Conservation (phyloP, 768 basidiomycete species). For the Hebeloma cylindrosporum region DNA sequence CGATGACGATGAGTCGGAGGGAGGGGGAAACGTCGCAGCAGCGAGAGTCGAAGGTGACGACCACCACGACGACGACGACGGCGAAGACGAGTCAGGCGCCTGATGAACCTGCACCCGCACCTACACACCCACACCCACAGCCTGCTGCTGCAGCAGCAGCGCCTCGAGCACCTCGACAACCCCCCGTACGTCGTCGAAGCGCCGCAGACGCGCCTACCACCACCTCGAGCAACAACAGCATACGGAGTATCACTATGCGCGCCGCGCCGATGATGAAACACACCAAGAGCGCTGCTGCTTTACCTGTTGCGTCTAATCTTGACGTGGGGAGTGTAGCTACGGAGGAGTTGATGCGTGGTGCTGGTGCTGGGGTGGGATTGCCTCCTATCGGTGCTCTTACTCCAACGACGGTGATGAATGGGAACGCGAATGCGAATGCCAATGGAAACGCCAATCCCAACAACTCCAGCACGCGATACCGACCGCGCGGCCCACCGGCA, state of each 20-base stretch:
- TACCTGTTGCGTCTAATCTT: conserved; percentile 50
- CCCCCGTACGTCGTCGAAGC: conserved; percentile 1
- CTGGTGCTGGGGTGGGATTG: no score
- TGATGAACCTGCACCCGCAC: no score
- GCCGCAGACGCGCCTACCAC: conserved; percentile 2
- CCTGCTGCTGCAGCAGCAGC: conserved; percentile 9
- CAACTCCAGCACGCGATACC: conserved; percentile 44
- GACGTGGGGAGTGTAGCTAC: conserved; percentile 28
- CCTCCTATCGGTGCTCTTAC: conserved; percentile 7
- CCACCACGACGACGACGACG: no score
- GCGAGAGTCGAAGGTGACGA: conserved; percentile 15
- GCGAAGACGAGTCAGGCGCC: no score
- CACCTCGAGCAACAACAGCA: background rate
- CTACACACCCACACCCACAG: conserved; percentile 11
- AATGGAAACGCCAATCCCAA: conserved; percentile 6
- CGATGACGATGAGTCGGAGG: conserved; percentile 12
- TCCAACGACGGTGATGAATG: conserved; percentile 1
- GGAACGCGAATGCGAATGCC: background rate
- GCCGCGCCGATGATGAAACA: conserved; percentile 19
- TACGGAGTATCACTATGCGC: conserved; percentile 3
- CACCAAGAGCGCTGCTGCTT: conserved; percentile 58
- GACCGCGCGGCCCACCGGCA: conserved; percentile 64
- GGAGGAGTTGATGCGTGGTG: no score
- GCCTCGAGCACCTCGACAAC: background rate
- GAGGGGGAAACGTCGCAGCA: conserved; percentile 14